A percentile compares a stretch with the other conserved stretches of the same genome.
Evolutionary conservation across 441 rosid species (phyloP).

Genomic region (Croton laevigatus): DNA sequence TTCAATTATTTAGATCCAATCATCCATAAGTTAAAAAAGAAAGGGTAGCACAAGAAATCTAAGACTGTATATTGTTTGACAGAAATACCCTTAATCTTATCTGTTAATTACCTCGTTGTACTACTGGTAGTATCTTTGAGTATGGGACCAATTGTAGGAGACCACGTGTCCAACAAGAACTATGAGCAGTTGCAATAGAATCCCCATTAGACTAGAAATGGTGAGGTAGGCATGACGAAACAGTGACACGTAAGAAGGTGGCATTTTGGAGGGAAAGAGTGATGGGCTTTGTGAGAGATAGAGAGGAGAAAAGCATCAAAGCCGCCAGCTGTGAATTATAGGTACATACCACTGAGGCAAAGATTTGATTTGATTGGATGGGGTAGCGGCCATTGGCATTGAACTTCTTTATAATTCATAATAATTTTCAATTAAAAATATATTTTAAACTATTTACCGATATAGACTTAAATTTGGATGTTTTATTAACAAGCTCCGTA

Average conservation of each 20-base stretch:
- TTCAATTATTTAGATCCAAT: slow-evolving; percentile 24
- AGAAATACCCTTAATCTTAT: not conserved
- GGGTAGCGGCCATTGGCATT: not conserved
- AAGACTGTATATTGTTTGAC: not conserved
- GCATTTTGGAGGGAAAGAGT: slow-evolving; percentile 7
- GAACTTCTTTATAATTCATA: too few species aligned
- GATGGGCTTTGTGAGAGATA: slow-evolving; percentile 7
- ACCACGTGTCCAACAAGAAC: slow-evolving; percentile 7
- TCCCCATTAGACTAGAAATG: not conserved
- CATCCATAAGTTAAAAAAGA: not conserved
- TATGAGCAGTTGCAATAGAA: not conserved
- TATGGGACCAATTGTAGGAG: not conserved
- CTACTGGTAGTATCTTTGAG: not conserved
- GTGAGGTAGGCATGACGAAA: slow-evolving; percentile 19
- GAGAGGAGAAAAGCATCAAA: slow-evolving; percentile 3
- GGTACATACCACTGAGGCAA: slow-evolving; percentile 4
- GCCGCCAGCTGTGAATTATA: slow-evolving; percentile 12
- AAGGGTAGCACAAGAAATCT: not conserved
- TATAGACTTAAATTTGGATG: too few species aligned
- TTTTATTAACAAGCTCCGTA: too few species aligned
- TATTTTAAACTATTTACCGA: too few species aligned
- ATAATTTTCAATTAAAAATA: too few species aligned
- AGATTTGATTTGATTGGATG: slow-evolving; percentile 21
- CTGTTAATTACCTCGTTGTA: not conserved
- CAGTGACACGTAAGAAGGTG: not conserved